Evolutionary conservation across 495 filamentous ascomycete genomes (phyloP).

Genomic region (Aspergillus nidulans): DNA sequence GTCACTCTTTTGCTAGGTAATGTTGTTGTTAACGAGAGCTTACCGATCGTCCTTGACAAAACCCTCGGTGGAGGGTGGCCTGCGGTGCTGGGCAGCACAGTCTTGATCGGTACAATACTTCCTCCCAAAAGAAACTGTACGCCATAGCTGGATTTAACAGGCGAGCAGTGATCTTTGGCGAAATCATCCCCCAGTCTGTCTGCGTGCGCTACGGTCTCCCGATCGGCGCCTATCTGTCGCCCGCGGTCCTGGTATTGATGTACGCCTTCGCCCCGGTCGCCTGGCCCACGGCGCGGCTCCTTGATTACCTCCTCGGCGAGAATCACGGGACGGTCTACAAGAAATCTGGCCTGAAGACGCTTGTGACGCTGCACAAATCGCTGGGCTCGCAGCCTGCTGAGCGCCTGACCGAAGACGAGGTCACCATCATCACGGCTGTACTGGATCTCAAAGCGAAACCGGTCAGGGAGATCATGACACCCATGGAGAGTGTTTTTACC

Average conservation of each 20-base stretch:
- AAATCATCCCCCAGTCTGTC: conserved; percentile 89
- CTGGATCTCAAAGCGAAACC: conserved; percentile 94
- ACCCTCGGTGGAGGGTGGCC: conserved; percentile 95
- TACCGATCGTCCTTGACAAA: conserved; percentile 90
- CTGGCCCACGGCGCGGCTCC: conserved; percentile 83
- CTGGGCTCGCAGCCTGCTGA: conserved; percentile 75
- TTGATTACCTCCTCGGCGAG: conserved; percentile 81
- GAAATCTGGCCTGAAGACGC: conserved; percentile 82
- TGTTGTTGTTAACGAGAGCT: conserved; percentile 95
- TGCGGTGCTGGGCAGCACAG: conserved; percentile 85
- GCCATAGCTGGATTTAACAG: conserved; percentile 16
- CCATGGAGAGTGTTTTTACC: conserved; percentile 92
- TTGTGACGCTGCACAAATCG: conserved; percentile 90
- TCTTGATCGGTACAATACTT: conserved; percentile 70
- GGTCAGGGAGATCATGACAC: conserved; percentile 93
- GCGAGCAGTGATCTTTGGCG: conserved; percentile 84
- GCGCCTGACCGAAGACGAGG: conserved; percentile 91
- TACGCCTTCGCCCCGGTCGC: conserved; percentile 83
- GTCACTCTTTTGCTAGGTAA: conserved; percentile 94
- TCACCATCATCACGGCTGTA: conserved; percentile 97
- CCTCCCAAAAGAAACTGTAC: not conserved
- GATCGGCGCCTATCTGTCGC: conserved; percentile 91
- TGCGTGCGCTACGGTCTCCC: conserved; percentile 94
- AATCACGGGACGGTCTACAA: conserved; percentile 94
- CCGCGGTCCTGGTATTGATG: conserved; percentile 83